Evolutionary conservation across 1,139 yeast species (phyloP).

Genomic region (Candida dubliniensis): DNA sequence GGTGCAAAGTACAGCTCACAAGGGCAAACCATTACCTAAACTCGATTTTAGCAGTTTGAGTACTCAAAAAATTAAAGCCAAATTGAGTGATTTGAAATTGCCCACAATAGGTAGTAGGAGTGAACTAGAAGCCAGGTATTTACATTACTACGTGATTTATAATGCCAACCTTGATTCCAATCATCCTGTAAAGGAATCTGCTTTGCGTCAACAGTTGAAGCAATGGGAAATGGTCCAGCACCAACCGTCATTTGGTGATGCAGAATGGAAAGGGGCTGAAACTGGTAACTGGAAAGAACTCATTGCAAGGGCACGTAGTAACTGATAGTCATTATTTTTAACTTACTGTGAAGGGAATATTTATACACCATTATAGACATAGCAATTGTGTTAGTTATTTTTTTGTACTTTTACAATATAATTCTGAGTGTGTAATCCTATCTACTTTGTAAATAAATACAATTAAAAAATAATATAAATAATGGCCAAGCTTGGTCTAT

Average conservation of each 20-base stretch:
- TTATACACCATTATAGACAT: too few species aligned
- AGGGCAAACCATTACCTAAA: conserved; percentile 43
- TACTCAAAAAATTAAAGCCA: conserved; percentile 61
- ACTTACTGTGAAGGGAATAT: too few species aligned
- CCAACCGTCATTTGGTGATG: conserved; percentile 19
- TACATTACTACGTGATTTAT: conserved; percentile 76
- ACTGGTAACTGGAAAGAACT: conserved; percentile 16
- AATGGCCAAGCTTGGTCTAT: too few species aligned
- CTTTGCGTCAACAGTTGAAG: conserved; percentile 53
- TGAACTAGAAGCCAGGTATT: conserved; percentile 69
- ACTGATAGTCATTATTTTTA: neutral
- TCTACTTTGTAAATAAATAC: too few species aligned
- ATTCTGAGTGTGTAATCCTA: too few species aligned
- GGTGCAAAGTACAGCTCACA: neutral
- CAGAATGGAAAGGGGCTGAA: conserved; percentile 12
- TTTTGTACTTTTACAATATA: too few species aligned
- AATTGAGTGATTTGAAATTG: conserved; percentile 53
- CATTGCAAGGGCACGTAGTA: neutral
- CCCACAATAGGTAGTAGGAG: conserved; percentile 63
- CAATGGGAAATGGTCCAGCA: conserved; percentile 61
- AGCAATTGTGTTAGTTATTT: too few species aligned
- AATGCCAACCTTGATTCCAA: conserved; percentile 83
- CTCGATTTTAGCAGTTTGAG: conserved; percentile 62
- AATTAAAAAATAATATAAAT: too few species aligned
- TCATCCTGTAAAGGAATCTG: conserved; percentile 58